Conservation (phyloP, 495 filamentous ascomycete species). For the Hyaloscypha hepaticicola region DNA sequence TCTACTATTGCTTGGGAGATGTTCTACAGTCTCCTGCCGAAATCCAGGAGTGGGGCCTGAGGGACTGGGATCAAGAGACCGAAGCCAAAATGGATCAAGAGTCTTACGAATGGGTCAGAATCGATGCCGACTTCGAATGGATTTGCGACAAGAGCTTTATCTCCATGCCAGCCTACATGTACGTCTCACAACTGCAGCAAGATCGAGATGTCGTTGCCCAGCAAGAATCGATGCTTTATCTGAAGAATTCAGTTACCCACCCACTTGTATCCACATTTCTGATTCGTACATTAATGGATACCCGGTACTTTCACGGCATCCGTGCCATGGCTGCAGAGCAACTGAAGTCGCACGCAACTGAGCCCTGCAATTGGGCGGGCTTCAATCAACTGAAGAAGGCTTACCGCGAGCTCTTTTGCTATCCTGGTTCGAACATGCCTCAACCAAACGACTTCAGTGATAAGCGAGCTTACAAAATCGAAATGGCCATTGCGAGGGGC, state of each 20-base stretch:
- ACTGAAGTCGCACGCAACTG: slow-evolving; percentile 69
- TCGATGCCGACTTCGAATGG: slow-evolving; percentile 99
- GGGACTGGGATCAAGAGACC: slow-evolving; percentile 83
- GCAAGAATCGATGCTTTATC: slow-evolving; percentile 63
- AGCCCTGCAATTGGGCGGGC: slow-evolving; percentile 73
- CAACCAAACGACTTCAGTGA: slow-evolving; percentile 87
- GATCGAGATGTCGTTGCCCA: slow-evolving; percentile 96
- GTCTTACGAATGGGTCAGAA: slow-evolving; percentile 96
- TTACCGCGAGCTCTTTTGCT: slow-evolving; percentile 87
- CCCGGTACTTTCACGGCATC: slow-evolving; percentile 90
- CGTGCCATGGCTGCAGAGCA: slow-evolving; percentile 75
- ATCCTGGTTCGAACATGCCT: slow-evolving; percentile 68
- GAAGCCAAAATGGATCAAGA: slow-evolving; percentile 91
- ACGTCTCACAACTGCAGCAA: slow-evolving; percentile 93
- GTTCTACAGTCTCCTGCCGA: slow-evolving; percentile 83
- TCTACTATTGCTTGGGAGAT: slow-evolving; percentile 91
- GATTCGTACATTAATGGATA: slow-evolving; percentile 83
- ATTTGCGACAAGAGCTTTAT: slow-evolving; percentile 72
- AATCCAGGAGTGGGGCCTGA: slow-evolving; percentile 74
- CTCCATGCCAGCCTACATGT: slow-evolving; percentile 92
- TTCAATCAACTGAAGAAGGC: slow-evolving; percentile 77
- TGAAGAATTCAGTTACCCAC: slow-evolving; percentile 48
- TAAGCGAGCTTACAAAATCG: slow-evolving; percentile 74
- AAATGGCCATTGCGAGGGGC: slow-evolving; percentile 74
- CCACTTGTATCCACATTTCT: slow-evolving; percentile 82